Evolutionary conservation across 1,139 yeast species (phyloP).

Genomic region (Suzukiozyma palmioleophila): DNA sequence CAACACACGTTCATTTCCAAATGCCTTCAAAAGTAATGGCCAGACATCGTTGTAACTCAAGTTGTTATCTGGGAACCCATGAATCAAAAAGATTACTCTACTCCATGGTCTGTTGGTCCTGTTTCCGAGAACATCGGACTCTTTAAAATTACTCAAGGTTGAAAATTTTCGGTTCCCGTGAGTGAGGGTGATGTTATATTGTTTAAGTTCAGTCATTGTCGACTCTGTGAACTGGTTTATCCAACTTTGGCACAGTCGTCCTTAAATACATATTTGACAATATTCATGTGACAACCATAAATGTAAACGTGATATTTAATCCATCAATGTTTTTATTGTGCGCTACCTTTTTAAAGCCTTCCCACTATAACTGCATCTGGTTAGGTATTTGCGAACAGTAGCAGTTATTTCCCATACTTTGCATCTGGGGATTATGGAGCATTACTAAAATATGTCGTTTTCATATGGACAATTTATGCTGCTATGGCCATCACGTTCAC

Average conservation of each 20-base stretch:
- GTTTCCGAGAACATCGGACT: slow-evolving; percentile 14
- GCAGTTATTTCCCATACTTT: no score
- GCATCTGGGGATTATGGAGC: no score
- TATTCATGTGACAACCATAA: not conserved
- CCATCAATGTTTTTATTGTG: no score
- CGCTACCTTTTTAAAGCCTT: no score
- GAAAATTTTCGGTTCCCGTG: slow-evolving; percentile 23
- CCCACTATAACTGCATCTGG: no score
- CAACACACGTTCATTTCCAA: slow-evolving; percentile 18
- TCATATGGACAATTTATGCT: slow-evolving; percentile 87
- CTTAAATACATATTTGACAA: not conserved
- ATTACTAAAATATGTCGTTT: slow-evolving; percentile 32
- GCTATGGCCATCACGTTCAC: slow-evolving; percentile 87
- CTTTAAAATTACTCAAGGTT: slow-evolving; percentile 20
- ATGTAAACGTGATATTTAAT: no score
- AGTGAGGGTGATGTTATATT: slow-evolving; percentile 14
- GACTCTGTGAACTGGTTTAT: no score
- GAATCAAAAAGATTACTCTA: slow-evolving; percentile 30
- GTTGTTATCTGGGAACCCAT: slow-evolving; percentile 43
- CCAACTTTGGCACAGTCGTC: not conserved
- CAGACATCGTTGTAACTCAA: slow-evolving; percentile 24
- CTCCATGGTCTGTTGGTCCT: slow-evolving; percentile 16
- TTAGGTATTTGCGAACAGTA: no score
- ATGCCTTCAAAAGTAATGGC: slow-evolving; percentile 18
- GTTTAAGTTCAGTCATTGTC: slow-evolving; percentile 1